Evolutionary conservation across 2,329 filamentous ascomycete genomes (phyloP).

Genomic region (Rugonectria rugulosa): DNA sequence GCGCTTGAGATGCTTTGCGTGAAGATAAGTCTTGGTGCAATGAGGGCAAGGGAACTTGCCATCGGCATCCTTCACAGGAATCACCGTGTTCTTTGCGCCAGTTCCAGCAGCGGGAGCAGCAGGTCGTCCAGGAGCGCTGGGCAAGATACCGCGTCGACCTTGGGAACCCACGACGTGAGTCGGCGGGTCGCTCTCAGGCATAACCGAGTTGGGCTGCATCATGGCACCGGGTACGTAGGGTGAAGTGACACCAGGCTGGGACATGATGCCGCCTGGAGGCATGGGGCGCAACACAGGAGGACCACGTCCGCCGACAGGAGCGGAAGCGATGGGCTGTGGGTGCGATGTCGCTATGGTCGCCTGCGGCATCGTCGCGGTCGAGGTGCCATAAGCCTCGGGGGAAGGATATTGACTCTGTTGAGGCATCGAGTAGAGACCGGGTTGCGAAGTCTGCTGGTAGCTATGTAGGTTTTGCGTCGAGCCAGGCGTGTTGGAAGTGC

Average conservation of each 20-base stretch:
- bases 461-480: slow-evolving; percentile 60
- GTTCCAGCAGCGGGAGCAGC: slow-evolving; percentile 76
- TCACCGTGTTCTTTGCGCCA: slow-evolving; percentile 78
- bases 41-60: slow-evolving; percentile 98
- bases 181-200: slow-evolving; percentile 69
- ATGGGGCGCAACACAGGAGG: slow-evolving; percentile 73
- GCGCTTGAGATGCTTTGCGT: slow-evolving; percentile 96
- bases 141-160: slow-evolving; percentile 88
- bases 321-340: slow-evolving; percentile 79
- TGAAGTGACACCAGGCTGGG: slow-evolving; percentile 63
- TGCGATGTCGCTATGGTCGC: slow-evolving; percentile 72
- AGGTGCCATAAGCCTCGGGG: slow-evolving; percentile 63
- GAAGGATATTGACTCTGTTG: slow-evolving; percentile 61
- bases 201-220: slow-evolving; percentile 64
- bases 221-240: slow-evolving; percentile 67
- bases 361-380: slow-evolving; percentile 70
- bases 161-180: slow-evolving; percentile 96
- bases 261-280: slow-evolving; percentile 71
- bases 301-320: slow-evolving; percentile 64
- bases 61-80: slow-evolving; percentile 93
- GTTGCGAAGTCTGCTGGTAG: slow-evolving; percentile 61
- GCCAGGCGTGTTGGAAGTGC: slow-evolving; percentile 69
- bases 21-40: slow-evolving; percentile 97
- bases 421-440: slow-evolving; percentile 62
- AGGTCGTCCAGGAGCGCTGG: slow-evolving; percentile 86